These are phyloP conservation scores for Tolypocladium sp. DNA, from an alignment of 2,329 filamentous ascomycete species.

Conservation along the genomic window DNA sequence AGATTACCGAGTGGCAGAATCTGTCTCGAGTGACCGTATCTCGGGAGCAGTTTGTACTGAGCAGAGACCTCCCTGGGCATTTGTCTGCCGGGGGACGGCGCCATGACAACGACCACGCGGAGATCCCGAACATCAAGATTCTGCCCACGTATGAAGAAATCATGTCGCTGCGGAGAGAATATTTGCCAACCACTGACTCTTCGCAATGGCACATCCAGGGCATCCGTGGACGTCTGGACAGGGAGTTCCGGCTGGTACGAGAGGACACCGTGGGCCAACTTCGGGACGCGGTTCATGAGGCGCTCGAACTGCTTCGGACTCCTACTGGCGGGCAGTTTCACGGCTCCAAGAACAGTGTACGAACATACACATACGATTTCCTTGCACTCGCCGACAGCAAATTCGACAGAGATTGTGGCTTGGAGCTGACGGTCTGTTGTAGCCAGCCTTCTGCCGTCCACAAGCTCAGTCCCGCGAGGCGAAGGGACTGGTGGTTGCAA, in stretches of 20 bases:
- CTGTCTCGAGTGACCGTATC: conserved; percentile 4
- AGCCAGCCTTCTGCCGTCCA: conserved; percentile 28
- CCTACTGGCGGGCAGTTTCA: not conserved
- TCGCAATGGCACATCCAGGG: conserved; percentile 25
- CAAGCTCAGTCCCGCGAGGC: conserved; percentile 13
- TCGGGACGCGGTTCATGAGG: conserved; percentile 34
- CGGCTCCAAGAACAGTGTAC: conserved; percentile 14
- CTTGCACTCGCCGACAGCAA: conserved; percentile 18
- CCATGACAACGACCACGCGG: conserved; percentile 40
- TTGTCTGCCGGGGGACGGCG: conserved; percentile 22
- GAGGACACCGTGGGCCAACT: conserved; percentile 47
- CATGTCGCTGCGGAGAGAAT: conserved; percentile 28
- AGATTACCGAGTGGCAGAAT: conserved; percentile 5
- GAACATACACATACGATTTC: conserved; percentile 16
- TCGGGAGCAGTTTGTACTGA: conserved; percentile 19
- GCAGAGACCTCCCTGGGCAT: conserved; percentile 21
- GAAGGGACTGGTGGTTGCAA: conserved; percentile 40
- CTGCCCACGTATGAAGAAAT: conserved; percentile 41
- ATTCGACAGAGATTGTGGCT: conserved; percentile 28
- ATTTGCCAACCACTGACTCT: conserved; percentile 30
- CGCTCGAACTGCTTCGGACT: conserved; percentile 23
- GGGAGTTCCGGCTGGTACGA: conserved; percentile 45
- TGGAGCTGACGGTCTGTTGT: conserved; percentile 36
- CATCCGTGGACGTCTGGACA: conserved; percentile 39
- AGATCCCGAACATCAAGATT: conserved; percentile 37